Base-by-base conservation (phyloP, 73 alveolate species). In the Paramecium tetraurelia region DNA sequence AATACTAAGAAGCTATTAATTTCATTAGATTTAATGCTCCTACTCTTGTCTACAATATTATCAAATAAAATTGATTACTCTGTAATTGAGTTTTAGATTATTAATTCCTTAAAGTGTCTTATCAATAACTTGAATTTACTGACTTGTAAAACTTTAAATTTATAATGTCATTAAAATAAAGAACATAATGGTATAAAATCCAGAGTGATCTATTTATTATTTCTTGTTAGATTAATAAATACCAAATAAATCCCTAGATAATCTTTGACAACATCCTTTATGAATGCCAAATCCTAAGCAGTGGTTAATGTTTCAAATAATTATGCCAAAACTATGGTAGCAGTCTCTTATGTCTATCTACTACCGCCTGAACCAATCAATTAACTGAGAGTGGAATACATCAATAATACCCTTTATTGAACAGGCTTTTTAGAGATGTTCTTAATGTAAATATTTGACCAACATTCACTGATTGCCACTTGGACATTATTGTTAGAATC, bases 1-100 rank as follows among this genome's bases (percentile, higher is more conserved):
- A 76, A 76, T 76, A 76, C 41, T 76, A 40, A 24, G 36, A 12
- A n/a, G 71, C 89, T 0, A 76, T 76, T 21, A 76, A 43, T 76
- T 76, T 76, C 40, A 76, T 33, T 76, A 76, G 22, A 76, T 76
- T 76, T 7, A 27, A 41, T 1, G 89, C 89, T 21, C 89, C 89
- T 33, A 76, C 69, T 76, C 89, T 35, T 7, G 89, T 76, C 89
- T 76, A 76, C 7, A 46, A 46, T 7, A 46, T 10, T 11, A 46
- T 46, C 9, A 38, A 38, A 76, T 76, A 4, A 12, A 14, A 76
- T 33, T n/a, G 16, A 38, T 18, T 76, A 76, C 89, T 76, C 70
- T 76, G 22, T 76, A 76, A 76, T 76, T 76, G 8, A 76, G 38
- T 20, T 76, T 76, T 20, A 14, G 18, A 36, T 76, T 76, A 43